Evolutionary conservation across 192 early-diverging fungal species (phyloP).

Genomic region (Backusella tarrabulga): DNA sequence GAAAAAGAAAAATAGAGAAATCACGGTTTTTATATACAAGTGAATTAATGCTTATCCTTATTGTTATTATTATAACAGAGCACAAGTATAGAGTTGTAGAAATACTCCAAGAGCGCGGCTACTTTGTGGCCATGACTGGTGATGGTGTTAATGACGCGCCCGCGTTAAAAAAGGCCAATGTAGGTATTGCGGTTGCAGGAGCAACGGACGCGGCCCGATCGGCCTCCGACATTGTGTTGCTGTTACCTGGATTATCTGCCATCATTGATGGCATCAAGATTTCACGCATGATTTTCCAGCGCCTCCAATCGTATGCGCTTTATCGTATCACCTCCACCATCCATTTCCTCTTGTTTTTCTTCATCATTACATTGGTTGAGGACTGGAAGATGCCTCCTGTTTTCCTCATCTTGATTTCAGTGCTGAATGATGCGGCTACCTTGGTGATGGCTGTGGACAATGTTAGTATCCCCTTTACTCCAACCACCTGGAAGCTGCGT

Average conservation of each 20-base stretch:
- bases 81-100: slow-evolving; percentile 65
- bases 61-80: slow-evolving; percentile 20
- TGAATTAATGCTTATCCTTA: neutral
- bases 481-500: slow-evolving; percentile 71
- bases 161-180: slow-evolving; percentile 65
- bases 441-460: slow-evolving; percentile 79
- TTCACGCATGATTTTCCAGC: slow-evolving; percentile 71
- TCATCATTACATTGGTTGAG: slow-evolving; percentile 62
- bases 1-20: neutral
- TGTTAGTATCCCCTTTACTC: slow-evolving; percentile 55
- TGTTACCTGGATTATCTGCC: slow-evolving; percentile 64
- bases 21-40: slow-evolving; percentile 21
- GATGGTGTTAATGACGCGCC: slow-evolving; percentile 74
- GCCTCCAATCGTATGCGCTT: slow-evolving; percentile 66
- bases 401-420: slow-evolving; percentile 65
- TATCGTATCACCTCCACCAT: slow-evolving; percentile 77
- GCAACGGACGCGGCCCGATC: slow-evolving; percentile 68
- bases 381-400: slow-evolving; percentile 62
- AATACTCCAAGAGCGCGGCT: slow-evolving; percentile 57
- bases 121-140: slow-evolving; percentile 70
- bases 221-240: slow-evolving; percentile 72
- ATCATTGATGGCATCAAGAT: slow-evolving; percentile 74
- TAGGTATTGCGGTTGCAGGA: slow-evolving; percentile 67
- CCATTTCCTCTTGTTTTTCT: slow-evolving; percentile 79
- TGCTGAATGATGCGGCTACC: slow-evolving; percentile 68